These are phyloP conservation scores for Klebsormidium nitens DNA, from an alignment of 139 green algal genomes.

Conservation along the genomic window DNA sequence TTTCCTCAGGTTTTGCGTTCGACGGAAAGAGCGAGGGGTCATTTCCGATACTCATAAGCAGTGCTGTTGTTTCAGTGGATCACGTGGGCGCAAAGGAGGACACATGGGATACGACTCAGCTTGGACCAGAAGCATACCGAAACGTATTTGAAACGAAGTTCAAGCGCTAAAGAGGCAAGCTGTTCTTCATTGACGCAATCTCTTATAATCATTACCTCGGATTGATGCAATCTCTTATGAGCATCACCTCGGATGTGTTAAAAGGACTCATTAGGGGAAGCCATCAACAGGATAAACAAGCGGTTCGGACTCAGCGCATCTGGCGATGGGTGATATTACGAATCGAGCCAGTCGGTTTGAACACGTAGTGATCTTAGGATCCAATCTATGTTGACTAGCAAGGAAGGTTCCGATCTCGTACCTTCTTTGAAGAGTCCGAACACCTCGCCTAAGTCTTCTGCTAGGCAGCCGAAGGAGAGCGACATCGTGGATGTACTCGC, in stretches of 20 bases:
- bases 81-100: too few species aligned
- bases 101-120: too few species aligned
- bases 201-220: too few species aligned
- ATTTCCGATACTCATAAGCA: too few species aligned
- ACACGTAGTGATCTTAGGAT: neutral
- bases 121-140: too few species aligned
- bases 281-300: neutral
- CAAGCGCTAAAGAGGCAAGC: too few species aligned
- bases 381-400: neutral
- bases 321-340: neutral
- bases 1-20: neutral
- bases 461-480: constrained; percentile 27
- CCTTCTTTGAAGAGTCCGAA: constrained; percentile 34
- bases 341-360: neutral
- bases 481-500: constrained; percentile 6
- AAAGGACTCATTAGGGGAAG: neutral
- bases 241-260: neutral
- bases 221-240: too few species aligned
- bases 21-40: neutral
- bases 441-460: constrained; percentile 26
- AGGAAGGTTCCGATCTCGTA: neutral
- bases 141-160: too few species aligned
- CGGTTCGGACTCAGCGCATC: neutral
- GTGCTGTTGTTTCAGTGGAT: too few species aligned
- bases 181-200: too few species aligned